Base-by-base conservation (phyloP, 768 basidiomycete genomes). In the Cystoderma amianthinum region DNA sequence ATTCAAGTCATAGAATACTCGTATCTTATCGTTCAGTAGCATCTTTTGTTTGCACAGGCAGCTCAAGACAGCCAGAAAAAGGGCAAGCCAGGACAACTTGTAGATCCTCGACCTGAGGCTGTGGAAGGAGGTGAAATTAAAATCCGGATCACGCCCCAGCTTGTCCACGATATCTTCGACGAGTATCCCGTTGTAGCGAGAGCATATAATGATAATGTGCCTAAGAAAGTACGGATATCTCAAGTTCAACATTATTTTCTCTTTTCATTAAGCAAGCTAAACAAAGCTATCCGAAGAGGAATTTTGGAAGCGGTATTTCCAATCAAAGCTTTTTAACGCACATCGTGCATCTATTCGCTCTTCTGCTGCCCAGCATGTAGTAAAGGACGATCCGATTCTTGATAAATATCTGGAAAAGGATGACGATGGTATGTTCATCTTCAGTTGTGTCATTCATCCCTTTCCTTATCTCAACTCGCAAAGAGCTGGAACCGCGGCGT, bases 301-400 rank as follows among this genome's bases (percentile, higher is more conserved):
- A 53, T 99, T 99, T 57, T 99, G 96, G 96, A 84, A 80, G 53
- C 80, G 96, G 36, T 99, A 97, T 67, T 96, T 99, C 59, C 86
- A 90, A 53, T 95, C 92, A 20, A 93, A 87, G 55, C 71, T 99
- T 10, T 98, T 96, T 73, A 89, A 97, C 56, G 83, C 86, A 2
- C 91, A 98, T 59, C 82, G 93, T 11, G 94, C 93, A 6, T 93
- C 89, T 20, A 92, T 92, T 45, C 82, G 89, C 44, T 91, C 84
- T 18, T 82, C 86, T 13, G 89, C 86, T 9, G 68, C 82, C 12
- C 88, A 86, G 51, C 83, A 87, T 53, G 81, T 88, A 5, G 84
- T 90, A 41, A 86, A 88, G 59, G 87, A 87, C 38, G 96, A 99
- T 56, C 75, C 85, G 0, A 93, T 98, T 42, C 90, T 99, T 50